Base-by-base conservation (phyloP, 2,329 filamentous ascomycete species). In the Lasiodiplodia sp. region DNA sequence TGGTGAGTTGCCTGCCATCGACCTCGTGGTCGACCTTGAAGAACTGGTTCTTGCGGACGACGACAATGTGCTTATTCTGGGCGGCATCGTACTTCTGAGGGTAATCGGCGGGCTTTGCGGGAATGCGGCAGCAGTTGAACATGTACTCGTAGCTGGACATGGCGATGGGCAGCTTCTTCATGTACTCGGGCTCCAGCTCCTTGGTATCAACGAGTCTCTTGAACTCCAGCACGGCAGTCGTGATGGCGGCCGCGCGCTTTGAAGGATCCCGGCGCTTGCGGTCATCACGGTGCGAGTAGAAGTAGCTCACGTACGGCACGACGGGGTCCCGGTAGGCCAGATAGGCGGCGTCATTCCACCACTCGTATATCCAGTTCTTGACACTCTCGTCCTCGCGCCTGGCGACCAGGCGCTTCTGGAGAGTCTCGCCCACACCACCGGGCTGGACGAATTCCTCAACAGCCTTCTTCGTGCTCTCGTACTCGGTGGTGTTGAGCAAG, bases 121-220 rank as follows among this genome's bases (percentile, higher is more conserved):
- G 91, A 51, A 98, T 90, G 74, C 96, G 91, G 81, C 89, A 92
- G 81, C 88, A 89, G 82, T 99, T 98, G 88, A 99, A 99, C 96
- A 99, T 99, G 88, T 91, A 98, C 84, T 97, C 86, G 85, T 97
- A 98, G 78, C 93, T 96, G 85, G 94, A 94, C 96, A 99, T 99
- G 81, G 94, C 96, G 78, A 98, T 95, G 70, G 96, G 96, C 69
- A 96, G 87, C 83, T 94, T 94, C 86, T 96, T 96, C 94, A 99
- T 97, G 84, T 97, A 98, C 82, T 99, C 96, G 28, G 96, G 96
- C 85, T 99, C 96, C 65, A 99, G 86, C 8, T 89, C 90, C 72
- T 91, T 90, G 53, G 81, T 80, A 78, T 97, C 95, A 23, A 98
- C 95, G 83, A 94, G 89, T 81, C 91, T 92, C 88, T 97, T 97